These are phyloP conservation scores for Urtica urens DNA, from an alignment of 306 rosid species.

Conservation along the genomic window DNA sequence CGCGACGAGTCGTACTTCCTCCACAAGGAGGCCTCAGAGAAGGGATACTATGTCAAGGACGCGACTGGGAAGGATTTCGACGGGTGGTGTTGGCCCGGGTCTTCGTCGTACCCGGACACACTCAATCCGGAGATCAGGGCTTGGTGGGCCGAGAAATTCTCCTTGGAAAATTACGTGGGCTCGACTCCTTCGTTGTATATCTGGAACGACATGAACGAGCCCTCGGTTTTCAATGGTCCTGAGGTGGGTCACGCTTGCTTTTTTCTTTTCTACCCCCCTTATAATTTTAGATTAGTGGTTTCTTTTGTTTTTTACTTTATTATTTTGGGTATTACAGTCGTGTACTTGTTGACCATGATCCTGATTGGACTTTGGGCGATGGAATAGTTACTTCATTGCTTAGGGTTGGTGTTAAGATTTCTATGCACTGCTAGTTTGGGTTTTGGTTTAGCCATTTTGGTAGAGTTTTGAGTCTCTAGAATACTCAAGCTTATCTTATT, in stretches of 20 bases:
- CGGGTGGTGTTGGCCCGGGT: conserved; percentile 99
- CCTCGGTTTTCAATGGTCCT: conserved; percentile 97
- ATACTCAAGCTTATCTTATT: too few relatives aligned
- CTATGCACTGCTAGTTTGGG: too few relatives aligned
- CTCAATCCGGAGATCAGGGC: conserved; percentile 69
- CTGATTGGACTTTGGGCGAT: too few relatives aligned
- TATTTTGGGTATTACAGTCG: too few relatives aligned
- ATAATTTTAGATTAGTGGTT: too few relatives aligned
- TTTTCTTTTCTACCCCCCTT: too few relatives aligned
- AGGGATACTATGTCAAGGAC: conserved; percentile 90
- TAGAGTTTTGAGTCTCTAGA: too few relatives aligned
- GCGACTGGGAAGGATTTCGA: conserved; percentile 70
- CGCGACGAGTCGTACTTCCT: conserved; percentile 49
- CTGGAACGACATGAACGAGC: conserved; percentile 99
- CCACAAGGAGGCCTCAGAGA: conserved; percentile 74
- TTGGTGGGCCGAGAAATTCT: conserved; percentile 88
- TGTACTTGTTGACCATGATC: too few relatives aligned
- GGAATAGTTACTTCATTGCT: too few relatives aligned
- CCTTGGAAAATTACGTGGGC: conserved; percentile 59
- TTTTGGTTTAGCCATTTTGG: too few relatives aligned
- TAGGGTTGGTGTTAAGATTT: too few relatives aligned
- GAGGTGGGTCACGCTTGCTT: conserved; percentile 51
- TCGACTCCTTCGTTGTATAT: conserved; percentile 87
- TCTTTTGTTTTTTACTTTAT: too few relatives aligned
- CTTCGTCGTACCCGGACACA: conserved; percentile 72